Base-by-base conservation (phyloP, 2,329 filamentous ascomycete species). In the Colletotrichum graminicola region DNA sequence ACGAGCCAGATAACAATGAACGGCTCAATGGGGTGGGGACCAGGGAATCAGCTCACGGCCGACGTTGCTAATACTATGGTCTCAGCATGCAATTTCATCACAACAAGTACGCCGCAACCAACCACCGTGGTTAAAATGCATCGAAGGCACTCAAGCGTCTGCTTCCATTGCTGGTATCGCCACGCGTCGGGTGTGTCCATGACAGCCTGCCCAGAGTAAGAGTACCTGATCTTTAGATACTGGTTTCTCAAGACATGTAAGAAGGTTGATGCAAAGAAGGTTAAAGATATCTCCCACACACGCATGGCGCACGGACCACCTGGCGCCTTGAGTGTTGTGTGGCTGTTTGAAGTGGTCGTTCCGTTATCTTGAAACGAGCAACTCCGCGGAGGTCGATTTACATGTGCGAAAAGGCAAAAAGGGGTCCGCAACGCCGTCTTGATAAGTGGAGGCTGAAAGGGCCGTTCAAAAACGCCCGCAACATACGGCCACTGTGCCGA, bases 311-410 rank as follows among this genome's bases (percentile, higher is more conserved):
- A 60, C 63, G 52, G 68, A 52, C 65, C 68, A 16, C 34, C 26
- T 18, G 16, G 59, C 6, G 59, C n/a, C 52, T 45, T 32, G 59
- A 32, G 21, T 32, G 43, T 51, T 34, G 60, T 29, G 65, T 59
- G 65, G 60, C 65, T 69, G 49, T 11, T 54, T 45, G 39, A 16
- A 34, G 61, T 55, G 61, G 60, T 69, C 34, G 67, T 64, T 34
- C 60, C 65, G 69, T 72, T 72, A 69, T 72, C 65, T 72, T 55
- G 45, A 29, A 68, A 51, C n/a, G 65, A 49, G 55, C 69, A 72
- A 68, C 69, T 72, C 69, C 65, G 69, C 69, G 69, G 69, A 72
- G 60, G 54, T 26, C 54, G 59, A 56, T 41, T 55, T 64, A 68
- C 60, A 72, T 41, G 59, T 71, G 65, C 34, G 52, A 63, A 71